Evolutionary conservation across 208 protist species (phyloP).

Genomic region (Angomonas deanei): DNA sequence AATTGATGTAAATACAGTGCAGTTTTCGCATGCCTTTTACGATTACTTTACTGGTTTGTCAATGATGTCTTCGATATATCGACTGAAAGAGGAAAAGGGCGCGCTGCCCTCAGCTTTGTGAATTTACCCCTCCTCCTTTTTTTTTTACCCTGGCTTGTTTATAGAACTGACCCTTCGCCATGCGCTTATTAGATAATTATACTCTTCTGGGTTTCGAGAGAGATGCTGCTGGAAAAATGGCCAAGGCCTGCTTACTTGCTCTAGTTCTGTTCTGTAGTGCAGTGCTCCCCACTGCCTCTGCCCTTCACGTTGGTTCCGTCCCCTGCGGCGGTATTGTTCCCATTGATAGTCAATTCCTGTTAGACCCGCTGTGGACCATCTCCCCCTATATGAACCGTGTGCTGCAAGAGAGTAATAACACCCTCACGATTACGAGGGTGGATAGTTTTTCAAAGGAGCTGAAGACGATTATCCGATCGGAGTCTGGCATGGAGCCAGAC

Average conservation of each 20-base stretch:
- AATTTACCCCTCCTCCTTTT: no score
- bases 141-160: slow-evolving; percentile 14
- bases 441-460: not conserved
- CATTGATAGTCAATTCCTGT: slow-evolving; percentile 49
- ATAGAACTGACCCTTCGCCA: no score
- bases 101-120: no score
- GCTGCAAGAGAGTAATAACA: slow-evolving; percentile 8
- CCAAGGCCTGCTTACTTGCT: not conserved
- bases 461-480: slow-evolving; percentile 19
- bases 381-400: slow-evolving; percentile 8
- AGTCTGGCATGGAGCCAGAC: slow-evolving; percentile 24
- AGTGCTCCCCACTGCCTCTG: not conserved
- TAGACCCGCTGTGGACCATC: slow-evolving; percentile 40
- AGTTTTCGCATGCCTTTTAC: no score
- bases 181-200: not conserved
- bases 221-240: no score
- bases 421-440: slow-evolving; percentile 18
- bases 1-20: not conserved
- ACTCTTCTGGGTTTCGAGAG: no score
- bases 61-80: no score
- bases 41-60: no score
- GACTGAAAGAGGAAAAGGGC: no score
- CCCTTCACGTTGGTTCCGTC: slow-evolving; percentile 15
- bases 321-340: slow-evolving; percentile 47
- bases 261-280: slow-evolving; percentile 2